Evolutionary conservation across 2,329 filamentous ascomycete species (phyloP).

Genomic region (Lachnellula occidentalis): DNA sequence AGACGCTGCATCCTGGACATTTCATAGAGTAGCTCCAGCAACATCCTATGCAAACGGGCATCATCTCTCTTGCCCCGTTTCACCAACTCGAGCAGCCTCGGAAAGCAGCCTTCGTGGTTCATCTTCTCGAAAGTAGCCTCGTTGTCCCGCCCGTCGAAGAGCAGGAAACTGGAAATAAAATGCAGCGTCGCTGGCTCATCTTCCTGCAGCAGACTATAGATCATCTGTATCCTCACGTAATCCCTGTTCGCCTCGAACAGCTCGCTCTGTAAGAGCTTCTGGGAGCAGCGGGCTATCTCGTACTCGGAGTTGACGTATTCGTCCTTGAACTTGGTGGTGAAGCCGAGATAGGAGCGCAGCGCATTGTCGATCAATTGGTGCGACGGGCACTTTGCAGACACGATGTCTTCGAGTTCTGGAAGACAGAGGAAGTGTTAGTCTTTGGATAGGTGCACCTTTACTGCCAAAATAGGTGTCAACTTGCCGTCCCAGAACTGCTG

Average conservation of each 20-base stretch:
- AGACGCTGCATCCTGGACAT: slow-evolving; percentile 90
- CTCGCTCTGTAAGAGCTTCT: slow-evolving; percentile 67
- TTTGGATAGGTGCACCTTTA: not conserved
- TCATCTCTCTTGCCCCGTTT: slow-evolving; percentile 58
- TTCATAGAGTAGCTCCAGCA: slow-evolving; percentile 90
- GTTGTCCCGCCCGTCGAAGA: slow-evolving; percentile 77
- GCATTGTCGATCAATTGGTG: slow-evolving; percentile 75
- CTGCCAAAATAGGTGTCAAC: slow-evolving; percentile 20
- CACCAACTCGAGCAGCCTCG: slow-evolving; percentile 76
- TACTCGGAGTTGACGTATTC: slow-evolving; percentile 71
- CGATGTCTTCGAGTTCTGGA: slow-evolving; percentile 61
- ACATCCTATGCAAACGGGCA: slow-evolving; percentile 66
- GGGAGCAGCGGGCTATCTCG: slow-evolving; percentile 74
- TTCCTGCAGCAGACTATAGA: slow-evolving; percentile 86
- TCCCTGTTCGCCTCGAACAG: slow-evolving; percentile 71
- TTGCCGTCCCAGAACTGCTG: slow-evolving; percentile 86
- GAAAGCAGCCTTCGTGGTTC: slow-evolving; percentile 80
- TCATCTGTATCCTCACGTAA: slow-evolving; percentile 88
- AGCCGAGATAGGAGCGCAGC: slow-evolving; percentile 74
- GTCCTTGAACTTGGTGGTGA: slow-evolving; percentile 71
- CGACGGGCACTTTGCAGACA: slow-evolving; percentile 50
- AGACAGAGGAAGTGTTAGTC: slow-evolving; percentile 1
- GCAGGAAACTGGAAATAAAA: slow-evolving; percentile 74
- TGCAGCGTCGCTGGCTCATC: slow-evolving; percentile 78
- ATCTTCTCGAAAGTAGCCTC: slow-evolving; percentile 80